These are phyloP conservation scores for Sarcodon sp. DNA, from an alignment of 768 basidiomycete species.

Conservation along the genomic window DNA sequence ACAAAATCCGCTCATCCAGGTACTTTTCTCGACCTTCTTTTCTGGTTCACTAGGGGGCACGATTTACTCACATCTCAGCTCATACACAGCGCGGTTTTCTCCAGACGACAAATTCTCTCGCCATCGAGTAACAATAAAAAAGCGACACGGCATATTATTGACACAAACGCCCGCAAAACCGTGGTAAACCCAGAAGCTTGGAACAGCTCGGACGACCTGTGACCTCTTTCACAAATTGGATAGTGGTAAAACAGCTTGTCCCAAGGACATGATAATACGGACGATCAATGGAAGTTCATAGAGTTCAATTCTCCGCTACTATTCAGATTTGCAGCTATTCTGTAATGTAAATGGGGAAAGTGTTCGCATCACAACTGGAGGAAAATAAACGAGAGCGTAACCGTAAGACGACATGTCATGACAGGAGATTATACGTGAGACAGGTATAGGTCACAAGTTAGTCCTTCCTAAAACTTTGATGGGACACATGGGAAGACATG, in stretches of 20 bases:
- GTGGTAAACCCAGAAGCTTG: slow-evolving; percentile 29
- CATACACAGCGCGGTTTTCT: slow-evolving; percentile 76
- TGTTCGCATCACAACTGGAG: too few species aligned
- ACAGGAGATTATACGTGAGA: background rate
- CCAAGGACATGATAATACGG: too few species aligned
- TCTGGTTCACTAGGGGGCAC: background rate
- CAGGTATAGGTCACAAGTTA: too few species aligned
- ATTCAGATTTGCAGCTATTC: too few species aligned
- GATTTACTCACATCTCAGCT: background rate
- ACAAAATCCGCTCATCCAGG: slow-evolving; percentile 98
- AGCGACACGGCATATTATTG: slow-evolving; percentile 77
- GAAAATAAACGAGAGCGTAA: background rate
- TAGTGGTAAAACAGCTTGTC: too few species aligned
- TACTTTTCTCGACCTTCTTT: slow-evolving; percentile 19
- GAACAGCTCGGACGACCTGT: too few species aligned
- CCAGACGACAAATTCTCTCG: slow-evolving; percentile 99
- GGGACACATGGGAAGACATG: too few species aligned
- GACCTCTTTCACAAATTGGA: too few species aligned
- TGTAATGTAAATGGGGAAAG: too few species aligned
- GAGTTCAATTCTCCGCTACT: too few species aligned
- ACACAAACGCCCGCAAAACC: slow-evolving; percentile 88
- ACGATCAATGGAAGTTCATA: too few species aligned
- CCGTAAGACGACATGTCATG: background rate
- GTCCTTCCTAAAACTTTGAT: too few species aligned
- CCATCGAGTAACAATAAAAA: slow-evolving; percentile 95